Evolutionary conservation across 805 yeast genomes (phyloP), one percentile per base, ranked within the genome.

Genomic region (Blastobotrys mokoenaii): DNA sequence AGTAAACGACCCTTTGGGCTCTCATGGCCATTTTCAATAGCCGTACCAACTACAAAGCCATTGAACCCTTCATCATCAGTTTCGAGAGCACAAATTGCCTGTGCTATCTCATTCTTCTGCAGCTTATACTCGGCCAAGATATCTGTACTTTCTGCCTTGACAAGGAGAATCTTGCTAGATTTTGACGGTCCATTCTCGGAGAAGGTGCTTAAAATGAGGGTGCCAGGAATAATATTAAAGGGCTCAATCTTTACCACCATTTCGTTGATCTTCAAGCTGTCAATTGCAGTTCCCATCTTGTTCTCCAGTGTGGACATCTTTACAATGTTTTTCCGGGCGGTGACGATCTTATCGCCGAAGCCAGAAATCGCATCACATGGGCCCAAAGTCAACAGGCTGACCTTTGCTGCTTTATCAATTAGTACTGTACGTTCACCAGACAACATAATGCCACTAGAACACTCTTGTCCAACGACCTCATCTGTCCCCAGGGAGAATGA

Each of bases 41-140:
- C 35, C 3, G 45, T 46, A 11, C 48, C 45, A 3, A 41, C 43
- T 12, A 46, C 37, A 22, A 46, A 15, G 5, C 45, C 48, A 6
- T 35, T 31, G 16, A 41, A 36, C 16, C 30, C 44, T n/a, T 32
- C 30, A 4, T 16, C 27, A 10, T 39, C 36, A 11, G 43, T 32
- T 10, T 29, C 31, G 12, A 40, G 27, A 6, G 30, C 15, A 6
- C 37, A n/a, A 12, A 45, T 11, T 3, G 33, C 20, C 25, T 45
- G 44, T 5, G 18, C 41, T 18, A 34, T 22, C 22, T 35, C 43
- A 11, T 20, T 27, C 11, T n/a, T 16, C 2, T 35, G 16, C 10
- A 45, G 27, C 31, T 34, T 17, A 30, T 18, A 29, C 15, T 9
- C 27, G 32, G 38, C 43, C 9, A 30, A 20, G 4, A 27, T 15